A percentile compares a stretch with the other conserved stretches of the same genome.
These are phyloP conservation scores for Cryphonectria carpinicola DNA, from an alignment of 2,329 filamentous ascomycete genomes.

Conservation along the genomic window DNA sequence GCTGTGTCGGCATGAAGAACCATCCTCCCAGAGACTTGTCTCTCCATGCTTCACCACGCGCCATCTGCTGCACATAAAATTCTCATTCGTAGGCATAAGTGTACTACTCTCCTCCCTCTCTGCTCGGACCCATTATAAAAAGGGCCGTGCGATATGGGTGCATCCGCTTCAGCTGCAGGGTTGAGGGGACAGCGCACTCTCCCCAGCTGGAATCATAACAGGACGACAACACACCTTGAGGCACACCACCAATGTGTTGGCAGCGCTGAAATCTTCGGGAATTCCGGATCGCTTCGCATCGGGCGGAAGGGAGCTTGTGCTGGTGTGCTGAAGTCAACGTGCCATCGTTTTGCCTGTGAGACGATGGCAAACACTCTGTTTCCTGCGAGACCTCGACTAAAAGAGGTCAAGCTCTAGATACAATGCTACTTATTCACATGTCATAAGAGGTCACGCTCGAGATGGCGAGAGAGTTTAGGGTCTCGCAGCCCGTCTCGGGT, in stretches of 20 bases:
- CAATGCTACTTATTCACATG: not conserved
- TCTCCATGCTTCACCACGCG: not conserved
- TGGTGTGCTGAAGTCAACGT: not conserved
- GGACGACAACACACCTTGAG: not conserved
- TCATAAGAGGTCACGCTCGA: not conserved
- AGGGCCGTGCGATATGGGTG: not conserved
- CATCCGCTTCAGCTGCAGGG: not conserved
- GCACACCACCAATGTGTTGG: not conserved
- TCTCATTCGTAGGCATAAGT: not conserved
- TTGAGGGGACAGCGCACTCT: not conserved
- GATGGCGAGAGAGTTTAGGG: not conserved
- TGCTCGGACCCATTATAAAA: not conserved
- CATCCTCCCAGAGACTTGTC: not conserved
- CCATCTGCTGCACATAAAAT: not conserved
- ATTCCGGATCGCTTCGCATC: not conserved
- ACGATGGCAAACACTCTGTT: not conserved
- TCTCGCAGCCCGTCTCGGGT: not conserved
- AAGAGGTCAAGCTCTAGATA: not conserved
- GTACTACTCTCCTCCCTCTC: too few species aligned
- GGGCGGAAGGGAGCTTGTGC: not conserved
- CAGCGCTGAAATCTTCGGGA: not conserved
- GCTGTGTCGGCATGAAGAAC: not conserved
- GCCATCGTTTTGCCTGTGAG: not conserved
- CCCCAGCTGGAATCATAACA: not conserved
- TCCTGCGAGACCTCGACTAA: not conserved